Percentiles rank a stretch among this genome's conserved stretches.
These are phyloP conservation scores for Debaryomycetaceae sp. DNA, from an alignment of 1,139 yeast genomes.

Conservation along the genomic window DNA sequence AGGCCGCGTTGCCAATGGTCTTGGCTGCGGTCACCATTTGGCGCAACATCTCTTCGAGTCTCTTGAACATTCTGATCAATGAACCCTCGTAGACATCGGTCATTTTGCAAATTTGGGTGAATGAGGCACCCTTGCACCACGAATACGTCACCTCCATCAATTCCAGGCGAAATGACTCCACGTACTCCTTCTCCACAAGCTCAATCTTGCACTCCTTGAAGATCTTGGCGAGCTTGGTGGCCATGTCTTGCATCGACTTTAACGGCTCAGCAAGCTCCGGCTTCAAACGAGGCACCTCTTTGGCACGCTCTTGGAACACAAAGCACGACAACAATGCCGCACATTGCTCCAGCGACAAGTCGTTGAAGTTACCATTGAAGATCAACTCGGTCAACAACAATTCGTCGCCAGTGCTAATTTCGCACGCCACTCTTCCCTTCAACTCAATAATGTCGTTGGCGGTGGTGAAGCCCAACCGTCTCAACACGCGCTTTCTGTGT, in stretches of 20 bases:
- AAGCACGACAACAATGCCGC: conserved; percentile 91
- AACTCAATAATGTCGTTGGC: conserved; percentile 82
- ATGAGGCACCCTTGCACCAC: conserved; percentile 96
- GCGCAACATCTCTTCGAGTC: conserved; percentile 87
- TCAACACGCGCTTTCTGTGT: conserved; percentile 85
- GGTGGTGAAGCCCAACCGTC: conserved; percentile 79
- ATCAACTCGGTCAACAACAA: conserved; percentile 82
- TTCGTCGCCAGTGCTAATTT: conserved; percentile 93
- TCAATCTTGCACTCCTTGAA: conserved; percentile 88
- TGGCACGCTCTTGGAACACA: conserved; percentile 94
- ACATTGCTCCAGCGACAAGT: conserved; percentile 80
- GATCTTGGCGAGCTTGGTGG: conserved; percentile 81
- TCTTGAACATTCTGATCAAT: conserved; percentile 85
- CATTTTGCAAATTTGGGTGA: conserved; percentile 96
- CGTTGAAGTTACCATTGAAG: conserved; percentile 92
- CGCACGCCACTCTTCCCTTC: conserved; percentile 95
- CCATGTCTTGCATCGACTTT: conserved; percentile 84
- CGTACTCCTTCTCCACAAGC: conserved; percentile 83
- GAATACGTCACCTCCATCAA: conserved; percentile 95
- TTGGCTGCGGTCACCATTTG: conserved; percentile 89
- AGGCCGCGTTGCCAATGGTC: conserved; percentile 82
- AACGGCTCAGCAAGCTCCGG: conserved; percentile 89
- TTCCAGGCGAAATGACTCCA: conserved; percentile 85
- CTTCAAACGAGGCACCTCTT: conserved; percentile 78
- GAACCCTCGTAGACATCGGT: conserved; percentile 98